These are phyloP conservation scores for Wickerhamiella pararugosa DNA, from an alignment of 1,139 yeast species.

Conservation along the genomic window DNA sequence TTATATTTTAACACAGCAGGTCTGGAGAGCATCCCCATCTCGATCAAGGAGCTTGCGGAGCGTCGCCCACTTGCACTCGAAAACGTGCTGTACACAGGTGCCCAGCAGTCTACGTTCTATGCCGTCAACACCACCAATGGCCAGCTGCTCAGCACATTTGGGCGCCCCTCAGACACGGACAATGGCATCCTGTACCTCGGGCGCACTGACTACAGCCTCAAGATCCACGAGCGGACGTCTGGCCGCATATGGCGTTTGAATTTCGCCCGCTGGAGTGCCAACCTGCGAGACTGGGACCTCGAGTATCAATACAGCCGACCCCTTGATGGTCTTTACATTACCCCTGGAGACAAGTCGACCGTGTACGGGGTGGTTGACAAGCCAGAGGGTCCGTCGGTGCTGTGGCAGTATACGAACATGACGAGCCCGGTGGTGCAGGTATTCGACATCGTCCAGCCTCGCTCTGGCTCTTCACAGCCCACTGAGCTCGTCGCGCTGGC, in stretches of 20 bases:
- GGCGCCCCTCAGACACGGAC: conserved; percentile 21
- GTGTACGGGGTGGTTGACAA: conserved; percentile 42
- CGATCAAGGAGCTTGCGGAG: conserved; percentile 61
- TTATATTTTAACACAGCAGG: conserved; percentile 77
- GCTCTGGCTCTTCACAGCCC: conserved; percentile 13
- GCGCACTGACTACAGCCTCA: conserved; percentile 38
- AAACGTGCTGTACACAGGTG: conserved; percentile 84
- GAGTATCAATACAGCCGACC: conserved; percentile 27
- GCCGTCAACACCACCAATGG: conserved; percentile 68
- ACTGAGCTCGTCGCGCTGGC: conserved; percentile 24
- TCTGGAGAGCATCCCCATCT: conserved; percentile 64
- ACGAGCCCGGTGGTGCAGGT: conserved; percentile 48
- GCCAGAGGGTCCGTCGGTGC: conserved; percentile 31
- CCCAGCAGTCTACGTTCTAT: conserved; percentile 60
- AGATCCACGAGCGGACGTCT: conserved; percentile 40
- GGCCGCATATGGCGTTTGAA: conserved; percentile 57
- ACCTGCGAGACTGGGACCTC: conserved; percentile 64
- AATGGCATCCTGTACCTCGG: conserved; percentile 26
- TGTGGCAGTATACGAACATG: too few relatives aligned
- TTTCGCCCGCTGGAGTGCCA: conserved; percentile 86
- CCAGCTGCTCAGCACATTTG: conserved; percentile 56
- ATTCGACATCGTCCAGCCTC: conserved; percentile 43
- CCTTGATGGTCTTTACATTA: conserved; percentile 58
- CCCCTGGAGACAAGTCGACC: conserved; percentile 60
- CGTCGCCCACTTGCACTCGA: conserved; percentile 64